Percentiles rank a stretch among this genome's conserved stretches.
Conservation (phyloP, 75 land plant species). For the Selaginella moellendorffii region DNA sequence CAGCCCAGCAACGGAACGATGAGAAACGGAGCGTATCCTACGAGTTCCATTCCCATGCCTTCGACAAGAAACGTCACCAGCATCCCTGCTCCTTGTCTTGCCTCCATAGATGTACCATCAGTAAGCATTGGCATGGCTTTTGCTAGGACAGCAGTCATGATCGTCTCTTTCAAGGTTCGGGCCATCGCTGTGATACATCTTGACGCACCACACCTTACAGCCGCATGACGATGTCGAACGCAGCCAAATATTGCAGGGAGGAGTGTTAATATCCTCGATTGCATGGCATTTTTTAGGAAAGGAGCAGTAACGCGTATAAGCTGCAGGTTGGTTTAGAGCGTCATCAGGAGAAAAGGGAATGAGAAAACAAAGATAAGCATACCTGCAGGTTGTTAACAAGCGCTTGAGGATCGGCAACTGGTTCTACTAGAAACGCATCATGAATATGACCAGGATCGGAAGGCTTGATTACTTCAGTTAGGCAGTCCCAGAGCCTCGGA, state of each 20-base stretch:
- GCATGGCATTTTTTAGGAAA: slow-evolving; percentile 38
- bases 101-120: slow-evolving; percentile 46
- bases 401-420: slow-evolving; percentile 57
- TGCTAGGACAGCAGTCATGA: slow-evolving; percentile 68
- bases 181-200: slow-evolving; percentile 88
- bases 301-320: slow-evolving; percentile 66
- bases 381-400: slow-evolving; percentile 96
- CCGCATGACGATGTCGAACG: slow-evolving; percentile 74
- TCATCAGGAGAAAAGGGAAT: no score
- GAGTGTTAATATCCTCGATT: slow-evolving; percentile 47
- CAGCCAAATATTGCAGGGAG: slow-evolving; percentile 83
- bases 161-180: slow-evolving; percentile 44
- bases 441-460: slow-evolving; percentile 5
- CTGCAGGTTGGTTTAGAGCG: slow-evolving; percentile 23
- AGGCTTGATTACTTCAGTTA: slow-evolving; percentile 77
- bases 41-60: slow-evolving; percentile 58
- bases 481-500: slow-evolving; percentile 86
- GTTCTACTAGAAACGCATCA: slow-evolving; percentile 11
- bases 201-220: slow-evolving; percentile 75
- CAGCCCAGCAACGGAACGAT: slow-evolving; percentile 93
- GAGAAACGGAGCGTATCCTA: slow-evolving; percentile 74
- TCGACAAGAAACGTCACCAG: slow-evolving; percentile 76
- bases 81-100: slow-evolving; percentile 98
- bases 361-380: no score
- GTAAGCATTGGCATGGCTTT: slow-evolving; percentile 70